Conservation (phyloP, 306 rosid genomes). For the Alnus rubra region DNA sequence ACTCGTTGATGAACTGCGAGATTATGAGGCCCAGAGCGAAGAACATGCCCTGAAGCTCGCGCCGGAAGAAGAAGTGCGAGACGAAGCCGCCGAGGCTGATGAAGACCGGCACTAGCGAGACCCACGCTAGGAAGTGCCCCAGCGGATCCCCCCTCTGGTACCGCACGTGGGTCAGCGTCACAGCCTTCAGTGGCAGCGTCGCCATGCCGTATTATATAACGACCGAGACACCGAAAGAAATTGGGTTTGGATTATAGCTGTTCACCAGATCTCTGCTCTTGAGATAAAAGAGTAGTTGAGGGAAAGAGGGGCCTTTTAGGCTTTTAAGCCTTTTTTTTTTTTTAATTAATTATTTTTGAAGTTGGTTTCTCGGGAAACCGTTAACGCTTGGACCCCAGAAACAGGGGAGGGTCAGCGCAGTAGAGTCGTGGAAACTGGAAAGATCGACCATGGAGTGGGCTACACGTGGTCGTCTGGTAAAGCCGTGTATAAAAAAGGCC, state of each 20-base stretch:
- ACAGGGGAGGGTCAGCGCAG: no score
- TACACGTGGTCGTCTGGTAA: not conserved
- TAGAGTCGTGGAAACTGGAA: not conserved
- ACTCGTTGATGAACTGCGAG: slow-evolving; percentile 73
- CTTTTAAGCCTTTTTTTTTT: not conserved
- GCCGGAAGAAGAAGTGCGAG: slow-evolving; percentile 90
- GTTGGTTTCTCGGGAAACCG: slow-evolving; percentile 24
- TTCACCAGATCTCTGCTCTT: not conserved
- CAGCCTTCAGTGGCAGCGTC: slow-evolving; percentile 56
- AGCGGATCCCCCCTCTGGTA: slow-evolving; percentile 69
- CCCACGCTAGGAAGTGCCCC: slow-evolving; percentile 87
- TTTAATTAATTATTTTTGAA: not conserved
- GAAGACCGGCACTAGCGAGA: slow-evolving; percentile 83
- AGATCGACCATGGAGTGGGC: not conserved
- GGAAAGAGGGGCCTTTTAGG: not conserved
- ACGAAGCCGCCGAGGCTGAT: slow-evolving; percentile 79
- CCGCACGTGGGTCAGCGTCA: slow-evolving; percentile 75
- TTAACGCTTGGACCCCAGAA: not conserved
- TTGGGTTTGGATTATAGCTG: not conserved
- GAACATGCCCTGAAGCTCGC: slow-evolving; percentile 88
- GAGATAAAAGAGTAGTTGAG: not conserved
- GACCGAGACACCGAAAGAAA: not conserved
- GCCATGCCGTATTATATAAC: slow-evolving; percentile 16
- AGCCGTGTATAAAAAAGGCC: no score
- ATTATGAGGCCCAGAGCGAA: slow-evolving; percentile 66